phyloP scores from a whole-genome alignment of 139 green algal genomes.

The Coelastrella sp. region DNA sequence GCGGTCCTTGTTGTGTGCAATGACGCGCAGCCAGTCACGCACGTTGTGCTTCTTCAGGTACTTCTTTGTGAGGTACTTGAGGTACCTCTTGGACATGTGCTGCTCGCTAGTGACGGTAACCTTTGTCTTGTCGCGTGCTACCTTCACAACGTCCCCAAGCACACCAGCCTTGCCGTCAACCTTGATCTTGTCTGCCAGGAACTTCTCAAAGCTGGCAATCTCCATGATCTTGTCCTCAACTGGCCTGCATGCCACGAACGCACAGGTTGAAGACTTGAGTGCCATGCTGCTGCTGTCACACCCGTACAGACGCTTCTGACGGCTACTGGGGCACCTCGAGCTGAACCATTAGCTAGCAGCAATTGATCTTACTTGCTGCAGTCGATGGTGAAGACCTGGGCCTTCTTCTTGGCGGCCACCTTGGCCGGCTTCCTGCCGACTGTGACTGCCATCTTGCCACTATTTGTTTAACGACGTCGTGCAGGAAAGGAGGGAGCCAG shows the following conservation, averaged over 20 bases:
- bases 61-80: conserved; percentile 99
- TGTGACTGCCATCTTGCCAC: conserved; percentile 40
- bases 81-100: conserved; percentile 94
- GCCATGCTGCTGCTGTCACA: neutral
- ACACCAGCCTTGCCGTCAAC: conserved; percentile 78
- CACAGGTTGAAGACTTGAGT: neutral
- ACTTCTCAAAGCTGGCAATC: conserved; percentile 98
- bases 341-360: neutral
- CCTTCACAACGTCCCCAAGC: conserved; percentile 88
- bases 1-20: conserved; percentile 99
- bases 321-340: neutral
- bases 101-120: conserved; percentile 89
- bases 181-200: conserved; percentile 98
- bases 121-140: conserved; percentile 91
- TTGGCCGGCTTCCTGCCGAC: conserved; percentile 49
- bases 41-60: conserved; percentile 99
- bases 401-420: conserved; percentile 84
- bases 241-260: conserved; percentile 52
- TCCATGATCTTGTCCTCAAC: conserved; percentile 84
- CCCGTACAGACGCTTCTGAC: neutral
- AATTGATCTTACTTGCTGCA: conserved; percentile 91
- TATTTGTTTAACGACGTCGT: neutral
- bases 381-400: conserved; percentile 88
- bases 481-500: neutral
- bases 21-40: conserved; percentile 98